These are phyloP conservation scores for Lentinula aciculospora DNA, from an alignment of 768 basidiomycete genomes.

Conservation along the genomic window DNA sequence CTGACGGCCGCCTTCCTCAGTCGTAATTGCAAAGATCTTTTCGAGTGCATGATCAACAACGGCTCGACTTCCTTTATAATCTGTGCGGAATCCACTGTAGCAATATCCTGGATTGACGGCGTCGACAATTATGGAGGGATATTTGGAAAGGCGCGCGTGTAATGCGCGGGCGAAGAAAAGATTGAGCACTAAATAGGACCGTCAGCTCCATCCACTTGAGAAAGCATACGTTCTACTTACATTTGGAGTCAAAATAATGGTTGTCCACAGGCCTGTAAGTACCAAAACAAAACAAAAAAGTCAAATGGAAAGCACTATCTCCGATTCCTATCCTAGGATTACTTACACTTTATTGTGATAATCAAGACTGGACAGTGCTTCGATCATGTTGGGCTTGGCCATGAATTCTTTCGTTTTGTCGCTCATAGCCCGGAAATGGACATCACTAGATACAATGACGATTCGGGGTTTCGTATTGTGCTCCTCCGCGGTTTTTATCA, in stretches of 20 bases:
- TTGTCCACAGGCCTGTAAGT: constrained; percentile 11
- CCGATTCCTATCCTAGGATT: no score
- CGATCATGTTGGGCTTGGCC: constrained; percentile 22
- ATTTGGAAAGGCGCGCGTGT: constrained; percentile 19
- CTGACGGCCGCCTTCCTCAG: constrained; percentile 30
- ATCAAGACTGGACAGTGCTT: constrained; percentile 24
- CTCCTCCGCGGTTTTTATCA: constrained; percentile 31
- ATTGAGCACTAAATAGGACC: constrained; percentile 27
- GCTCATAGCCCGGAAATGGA: constrained; percentile 24
- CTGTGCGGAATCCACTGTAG: constrained; percentile 26
- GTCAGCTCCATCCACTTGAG: background rate
- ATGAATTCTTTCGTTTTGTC: constrained; percentile 14
- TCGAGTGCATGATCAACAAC: constrained; percentile 20
- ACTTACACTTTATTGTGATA: constrained; percentile 21
- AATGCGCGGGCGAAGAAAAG: constrained; percentile 33
- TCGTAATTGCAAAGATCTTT: constrained; percentile 24
- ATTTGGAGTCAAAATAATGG: constrained; percentile 29
- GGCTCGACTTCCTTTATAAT: constrained; percentile 14
- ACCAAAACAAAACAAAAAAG: no score
- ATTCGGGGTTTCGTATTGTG: constrained; percentile 26
- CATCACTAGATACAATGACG: constrained; percentile 37
- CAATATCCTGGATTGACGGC: constrained; percentile 38
- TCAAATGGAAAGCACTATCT: no score
- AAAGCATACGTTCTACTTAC: constrained; percentile 16
- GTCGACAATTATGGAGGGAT: constrained; percentile 25